These are phyloP conservation scores for Aspergillus ruber DNA, from an alignment of 2,329 filamentous ascomycete species.

Conservation along the genomic window DNA sequence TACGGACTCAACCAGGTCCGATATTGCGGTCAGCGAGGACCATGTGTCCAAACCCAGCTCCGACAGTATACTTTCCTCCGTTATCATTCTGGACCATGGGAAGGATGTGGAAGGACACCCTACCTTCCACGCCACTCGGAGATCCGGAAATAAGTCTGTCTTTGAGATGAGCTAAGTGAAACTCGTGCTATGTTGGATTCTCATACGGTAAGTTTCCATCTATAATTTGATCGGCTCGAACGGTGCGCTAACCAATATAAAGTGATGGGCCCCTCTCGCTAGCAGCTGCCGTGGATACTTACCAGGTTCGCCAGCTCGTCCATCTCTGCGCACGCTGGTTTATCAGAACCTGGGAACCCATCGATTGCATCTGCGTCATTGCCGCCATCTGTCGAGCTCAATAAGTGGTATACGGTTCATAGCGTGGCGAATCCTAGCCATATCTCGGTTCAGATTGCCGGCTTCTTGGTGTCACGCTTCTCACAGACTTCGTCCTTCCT, in stretches of 20 bases:
- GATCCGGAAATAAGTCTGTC: slow-evolving; percentile 4
- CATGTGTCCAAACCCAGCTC: background rate
- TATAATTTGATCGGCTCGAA: background rate
- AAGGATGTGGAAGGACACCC: slow-evolving; percentile 9
- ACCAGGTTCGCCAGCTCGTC: slow-evolving; percentile 18
- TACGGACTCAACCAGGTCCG: background rate
- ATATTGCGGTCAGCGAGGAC: background rate
- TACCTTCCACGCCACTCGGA: slow-evolving; percentile 4
- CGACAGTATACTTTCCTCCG: background rate
- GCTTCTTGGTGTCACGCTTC: slow-evolving; percentile 15
- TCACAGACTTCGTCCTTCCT: slow-evolving; percentile 20
- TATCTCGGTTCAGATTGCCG: slow-evolving; percentile 4
- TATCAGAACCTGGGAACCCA: slow-evolving; percentile 1
- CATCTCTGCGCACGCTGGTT: slow-evolving; percentile 10
- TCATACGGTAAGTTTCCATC: slow-evolving; percentile 5
- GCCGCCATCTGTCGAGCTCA: slow-evolving; percentile 1
- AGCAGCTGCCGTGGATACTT: slow-evolving; percentile 33
- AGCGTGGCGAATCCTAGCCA: slow-evolving; percentile 4
- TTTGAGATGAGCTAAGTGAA: slow-evolving; percentile 12
- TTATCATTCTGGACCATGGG: slow-evolving; percentile 9
- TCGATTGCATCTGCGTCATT: slow-evolving; percentile 4
- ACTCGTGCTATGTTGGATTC: slow-evolving; percentile 4
- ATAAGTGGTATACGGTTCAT: slow-evolving; percentile 7
- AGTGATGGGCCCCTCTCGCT: slow-evolving; percentile 27
- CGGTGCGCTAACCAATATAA: background rate